phyloP scores from a whole-genome alignment of 1,284 basidiomycete genomes.

The Sphagnurus paluster region DNA sequence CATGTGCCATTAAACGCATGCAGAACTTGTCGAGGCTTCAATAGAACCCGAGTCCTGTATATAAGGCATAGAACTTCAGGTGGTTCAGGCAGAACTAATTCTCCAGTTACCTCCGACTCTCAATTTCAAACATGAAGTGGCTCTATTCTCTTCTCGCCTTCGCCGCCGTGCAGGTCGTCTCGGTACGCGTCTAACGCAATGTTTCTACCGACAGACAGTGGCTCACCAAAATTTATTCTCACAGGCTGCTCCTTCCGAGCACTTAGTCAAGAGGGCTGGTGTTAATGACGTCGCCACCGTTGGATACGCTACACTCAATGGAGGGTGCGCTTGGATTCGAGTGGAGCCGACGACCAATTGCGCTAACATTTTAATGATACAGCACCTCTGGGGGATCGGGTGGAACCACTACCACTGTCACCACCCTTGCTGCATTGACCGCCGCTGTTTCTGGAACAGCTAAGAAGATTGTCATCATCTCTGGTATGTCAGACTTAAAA shows the following conservation, averaged over 20 bases:
- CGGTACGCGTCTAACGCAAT: slow-evolving; percentile 5
- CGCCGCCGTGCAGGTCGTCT: slow-evolving; percentile 15
- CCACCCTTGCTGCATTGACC: slow-evolving; percentile 42
- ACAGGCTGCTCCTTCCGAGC: slow-evolving; percentile 13
- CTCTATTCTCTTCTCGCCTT: slow-evolving; percentile 15
- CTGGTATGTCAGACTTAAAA: slow-evolving; percentile 33
- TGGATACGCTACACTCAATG: slow-evolving; percentile 29
- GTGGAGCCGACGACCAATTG: background rate
- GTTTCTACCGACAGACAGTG: background rate
- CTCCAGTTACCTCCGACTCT: slow-evolving; percentile 1
- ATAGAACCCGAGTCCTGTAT: slow-evolving; percentile 16
- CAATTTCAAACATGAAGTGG: slow-evolving; percentile 24
- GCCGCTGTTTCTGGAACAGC: slow-evolving; percentile 40
- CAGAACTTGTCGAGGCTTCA: no score
- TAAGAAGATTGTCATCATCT: slow-evolving; percentile 47
- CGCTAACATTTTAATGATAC: background rate
- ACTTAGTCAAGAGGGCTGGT: slow-evolving; percentile 13
- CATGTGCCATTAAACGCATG: no score
- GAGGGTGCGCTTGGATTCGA: slow-evolving; percentile 24
- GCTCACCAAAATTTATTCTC: slow-evolving; percentile 1
- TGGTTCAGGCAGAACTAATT: slow-evolving; percentile 14
- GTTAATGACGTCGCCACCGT: slow-evolving; percentile 13
- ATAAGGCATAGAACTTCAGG: slow-evolving; percentile 8
- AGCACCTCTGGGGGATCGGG: slow-evolving; percentile 47
- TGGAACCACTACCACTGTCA: slow-evolving; percentile 42